A percentile compares a stretch with the other conserved stretches of the same genome.
These are phyloP conservation scores for Diaporthe sp. DNA, from an alignment of 2,329 filamentous ascomycete genomes.

Conservation along the genomic window DNA sequence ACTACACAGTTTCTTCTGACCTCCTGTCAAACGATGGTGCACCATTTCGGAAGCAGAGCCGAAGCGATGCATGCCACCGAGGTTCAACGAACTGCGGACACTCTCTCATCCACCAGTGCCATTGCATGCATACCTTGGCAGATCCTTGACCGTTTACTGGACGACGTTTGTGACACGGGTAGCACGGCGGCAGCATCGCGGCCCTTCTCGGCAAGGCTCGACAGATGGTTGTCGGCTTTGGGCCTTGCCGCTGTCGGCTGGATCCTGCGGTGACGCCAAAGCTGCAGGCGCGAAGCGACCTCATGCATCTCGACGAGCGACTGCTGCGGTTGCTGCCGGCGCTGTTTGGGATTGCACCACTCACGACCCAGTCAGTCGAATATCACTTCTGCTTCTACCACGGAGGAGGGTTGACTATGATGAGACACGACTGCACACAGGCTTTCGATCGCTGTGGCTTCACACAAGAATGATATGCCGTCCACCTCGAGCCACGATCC, in stretches of 20 bases:
- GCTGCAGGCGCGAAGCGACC: slow-evolving; percentile 2
- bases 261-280: slow-evolving; percentile 4
- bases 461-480: slow-evolving; percentile 1
- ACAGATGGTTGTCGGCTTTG: neutral
- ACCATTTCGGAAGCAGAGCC: slow-evolving; percentile 32
- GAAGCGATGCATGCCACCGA: slow-evolving; percentile 22
- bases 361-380: neutral
- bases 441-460: neutral
- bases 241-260: slow-evolving; percentile 7
- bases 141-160: neutral
- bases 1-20: neutral
- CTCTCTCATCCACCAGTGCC: slow-evolving; percentile 1
- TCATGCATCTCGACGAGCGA: slow-evolving; percentile 12
- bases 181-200: slow-evolving; percentile 21
- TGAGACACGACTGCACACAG: neutral
- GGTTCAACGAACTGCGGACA: neutral
- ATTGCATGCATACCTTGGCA: slow-evolving; percentile 22
- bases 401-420: neutral
- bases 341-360: slow-evolving; percentile 21
- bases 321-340: slow-evolving; percentile 7
- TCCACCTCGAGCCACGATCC: neutral
- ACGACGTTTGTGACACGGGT: neutral
- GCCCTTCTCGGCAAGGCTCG: slow-evolving; percentile 7
- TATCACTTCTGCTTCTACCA: slow-evolving; percentile 31
- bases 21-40: neutral